These are phyloP conservation scores for Cydonia oblonga DNA, from an alignment of 331 rosid genomes.

Conservation along the genomic window DNA sequence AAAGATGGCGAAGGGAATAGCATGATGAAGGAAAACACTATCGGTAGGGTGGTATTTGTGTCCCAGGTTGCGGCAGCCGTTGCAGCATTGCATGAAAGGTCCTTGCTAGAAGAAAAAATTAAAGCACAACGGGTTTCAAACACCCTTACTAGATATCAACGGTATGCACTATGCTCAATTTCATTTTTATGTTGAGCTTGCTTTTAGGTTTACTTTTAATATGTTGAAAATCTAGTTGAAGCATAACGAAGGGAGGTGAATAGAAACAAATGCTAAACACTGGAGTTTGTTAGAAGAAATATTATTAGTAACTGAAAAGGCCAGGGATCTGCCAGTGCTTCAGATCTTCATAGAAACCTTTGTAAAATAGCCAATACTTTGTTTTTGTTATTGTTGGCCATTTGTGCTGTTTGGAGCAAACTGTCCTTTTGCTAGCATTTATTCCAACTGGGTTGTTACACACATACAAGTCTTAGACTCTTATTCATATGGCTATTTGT, in stretches of 20 bases:
- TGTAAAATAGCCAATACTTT: not conserved
- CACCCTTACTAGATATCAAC: slow-evolving; percentile 32
- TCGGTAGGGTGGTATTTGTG: slow-evolving; percentile 19
- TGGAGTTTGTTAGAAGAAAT: not conserved
- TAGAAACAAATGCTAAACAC: not conserved
- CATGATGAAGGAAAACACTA: slow-evolving; percentile 4
- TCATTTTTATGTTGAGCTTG: not conserved
- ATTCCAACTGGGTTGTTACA: not conserved
- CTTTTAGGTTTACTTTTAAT: not conserved
- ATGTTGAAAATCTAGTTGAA: not conserved
- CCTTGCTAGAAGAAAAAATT: slow-evolving; percentile 50
- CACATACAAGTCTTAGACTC: not conserved
- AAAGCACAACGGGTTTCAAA: slow-evolving; percentile 40
- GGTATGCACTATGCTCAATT: slow-evolving; percentile 15
- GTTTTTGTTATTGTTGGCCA: not conserved
- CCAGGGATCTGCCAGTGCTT: not conserved
- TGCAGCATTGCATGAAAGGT: slow-evolving; percentile 73
- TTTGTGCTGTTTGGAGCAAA: not conserved
- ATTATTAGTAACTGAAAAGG: not conserved
- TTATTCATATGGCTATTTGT: not conserved
- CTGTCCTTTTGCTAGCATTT: not conserved
- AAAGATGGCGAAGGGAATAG: not conserved
- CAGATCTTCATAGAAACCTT: not conserved
- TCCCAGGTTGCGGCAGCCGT: slow-evolving; percentile 57
- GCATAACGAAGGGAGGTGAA: not conserved